Percentiles rank a stretch among this genome's conserved stretches.
Evolutionary conservation across 345 rosid genomes (phyloP).

Genomic region (Bruguiera sexangula): DNA sequence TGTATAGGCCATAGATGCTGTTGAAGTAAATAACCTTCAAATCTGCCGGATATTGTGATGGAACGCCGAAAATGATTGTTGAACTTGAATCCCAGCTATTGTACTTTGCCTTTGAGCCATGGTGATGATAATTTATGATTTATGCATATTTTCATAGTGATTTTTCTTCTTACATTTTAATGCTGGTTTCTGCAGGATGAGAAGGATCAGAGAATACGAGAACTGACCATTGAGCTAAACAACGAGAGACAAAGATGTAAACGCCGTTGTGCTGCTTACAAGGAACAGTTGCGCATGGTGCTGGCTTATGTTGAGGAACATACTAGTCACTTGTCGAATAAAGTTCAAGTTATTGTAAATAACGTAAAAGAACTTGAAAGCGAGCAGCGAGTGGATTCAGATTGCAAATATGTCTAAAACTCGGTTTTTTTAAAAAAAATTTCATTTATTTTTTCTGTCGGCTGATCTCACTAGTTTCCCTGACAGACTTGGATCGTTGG

Average conservation of each 20-base stretch:
- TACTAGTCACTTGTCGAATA: constrained; percentile 37
- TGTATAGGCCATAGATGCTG: no score
- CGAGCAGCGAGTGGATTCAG: constrained; percentile 25
- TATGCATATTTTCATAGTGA: background rate
- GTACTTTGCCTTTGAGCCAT: no score
- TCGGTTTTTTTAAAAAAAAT: no score
- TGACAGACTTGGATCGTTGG: no score
- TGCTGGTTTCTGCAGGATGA: constrained; percentile 33
- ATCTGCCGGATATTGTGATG: no score
- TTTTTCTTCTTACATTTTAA: background rate
- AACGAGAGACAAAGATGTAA: constrained; percentile 45
- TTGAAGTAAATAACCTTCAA: no score
- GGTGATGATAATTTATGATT: background rate
- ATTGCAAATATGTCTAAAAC: constrained; percentile 17
- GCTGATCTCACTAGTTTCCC: no score
- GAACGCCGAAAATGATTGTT: no score
- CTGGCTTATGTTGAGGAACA: constrained; percentile 45
- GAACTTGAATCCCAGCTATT: no score
- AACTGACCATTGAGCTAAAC: constrained; percentile 41
- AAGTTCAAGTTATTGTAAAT: constrained; percentile 35
- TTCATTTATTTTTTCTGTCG: no score
- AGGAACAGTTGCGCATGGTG: constrained; percentile 30
- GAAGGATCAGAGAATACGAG: constrained; percentile 45
- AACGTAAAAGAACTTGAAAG: constrained; percentile 42
- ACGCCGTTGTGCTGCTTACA: constrained; percentile 37